Conservation (phyloP, 441 rosid species). For the Gossypium davidsonii region DNA sequence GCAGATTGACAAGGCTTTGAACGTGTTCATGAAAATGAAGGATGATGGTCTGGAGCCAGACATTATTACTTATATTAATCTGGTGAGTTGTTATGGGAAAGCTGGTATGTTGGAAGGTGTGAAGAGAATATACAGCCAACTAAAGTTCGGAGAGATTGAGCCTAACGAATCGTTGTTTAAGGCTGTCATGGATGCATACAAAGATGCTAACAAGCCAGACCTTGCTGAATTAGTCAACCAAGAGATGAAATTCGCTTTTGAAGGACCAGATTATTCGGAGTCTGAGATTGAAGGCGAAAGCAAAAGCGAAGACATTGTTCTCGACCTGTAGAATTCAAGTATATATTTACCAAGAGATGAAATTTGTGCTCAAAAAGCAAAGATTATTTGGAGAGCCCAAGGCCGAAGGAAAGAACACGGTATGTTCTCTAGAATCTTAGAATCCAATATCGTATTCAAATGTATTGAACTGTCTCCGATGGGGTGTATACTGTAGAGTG, state of each 20-base stretch:
- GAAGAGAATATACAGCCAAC: slow-evolving; percentile 51
- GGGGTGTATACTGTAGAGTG: slow-evolving; percentile 9
- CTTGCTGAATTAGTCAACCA: slow-evolving; percentile 58
- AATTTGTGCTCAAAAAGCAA: not conserved
- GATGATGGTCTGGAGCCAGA: slow-evolving; percentile 67
- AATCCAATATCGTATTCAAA: not conserved
- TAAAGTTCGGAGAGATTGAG: slow-evolving; percentile 52
- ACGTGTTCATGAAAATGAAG: slow-evolving; percentile 64
- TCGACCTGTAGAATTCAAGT: not conserved
- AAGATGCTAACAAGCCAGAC: slow-evolving; percentile 52
- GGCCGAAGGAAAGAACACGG: not conserved
- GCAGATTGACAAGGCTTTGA: slow-evolving; percentile 55
- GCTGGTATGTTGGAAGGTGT: slow-evolving; percentile 84
- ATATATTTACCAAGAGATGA: not conserved
- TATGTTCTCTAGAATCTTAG: not conserved
- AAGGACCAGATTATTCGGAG: slow-evolving; percentile 18
- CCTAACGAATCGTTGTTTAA: slow-evolving; percentile 52
- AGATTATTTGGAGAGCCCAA: not conserved
- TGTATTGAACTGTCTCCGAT: not conserved
- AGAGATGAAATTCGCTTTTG: slow-evolving; percentile 58
- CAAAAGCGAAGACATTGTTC: slow-evolving; percentile 16
- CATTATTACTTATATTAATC: slow-evolving; percentile 52
- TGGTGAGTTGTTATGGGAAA: slow-evolving; percentile 67
- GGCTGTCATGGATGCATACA: slow-evolving; percentile 61
- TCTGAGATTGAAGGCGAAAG: slow-evolving; percentile 18